phyloP scores from a whole-genome alignment of 2,329 filamentous ascomycete species.

The Pestalotiopsis sp. region DNA sequence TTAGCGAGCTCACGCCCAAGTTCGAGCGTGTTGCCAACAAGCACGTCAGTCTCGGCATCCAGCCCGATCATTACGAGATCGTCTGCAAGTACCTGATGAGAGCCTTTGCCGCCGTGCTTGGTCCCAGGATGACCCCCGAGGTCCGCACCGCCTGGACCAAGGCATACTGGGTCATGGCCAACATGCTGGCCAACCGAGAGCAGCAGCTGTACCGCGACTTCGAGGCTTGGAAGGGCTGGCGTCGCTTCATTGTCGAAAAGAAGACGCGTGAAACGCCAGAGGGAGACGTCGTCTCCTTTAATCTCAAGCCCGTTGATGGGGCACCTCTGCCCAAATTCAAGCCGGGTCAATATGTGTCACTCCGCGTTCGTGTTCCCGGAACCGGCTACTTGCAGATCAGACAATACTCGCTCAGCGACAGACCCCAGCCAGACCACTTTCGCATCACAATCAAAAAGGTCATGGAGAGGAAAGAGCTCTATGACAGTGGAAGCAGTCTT shows the following conservation, averaged over 20 bases:
- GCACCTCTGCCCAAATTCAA: constrained; percentile 62
- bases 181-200: constrained; percentile 71
- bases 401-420: constrained; percentile 74
- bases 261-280: constrained; percentile 62
- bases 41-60: constrained; percentile 70
- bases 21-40: constrained; percentile 68
- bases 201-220: constrained; percentile 62
- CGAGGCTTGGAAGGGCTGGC: constrained; percentile 67
- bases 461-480: constrained; percentile 44
- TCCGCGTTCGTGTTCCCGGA: constrained; percentile 58
- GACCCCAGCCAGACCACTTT: constrained; percentile 62
- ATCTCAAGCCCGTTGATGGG: constrained; percentile 65
- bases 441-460: constrained; percentile 74
- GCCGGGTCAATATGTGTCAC: constrained; percentile 73
- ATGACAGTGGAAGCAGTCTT: constrained; percentile 19
- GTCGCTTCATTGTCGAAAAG: constrained; percentile 64
- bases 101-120: constrained; percentile 68
- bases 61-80: constrained; percentile 69
- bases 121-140: constrained; percentile 64
- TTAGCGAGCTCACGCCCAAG: constrained; percentile 53
- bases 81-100: constrained; percentile 70
- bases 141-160: constrained; percentile 69
- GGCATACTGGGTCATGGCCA: constrained; percentile 73
- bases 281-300: constrained; percentile 71
- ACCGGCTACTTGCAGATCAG: constrained; percentile 64